Conservation (phyloP, 2,329 filamentous ascomycete species). For the Parastagonospora nodorum region DNA sequence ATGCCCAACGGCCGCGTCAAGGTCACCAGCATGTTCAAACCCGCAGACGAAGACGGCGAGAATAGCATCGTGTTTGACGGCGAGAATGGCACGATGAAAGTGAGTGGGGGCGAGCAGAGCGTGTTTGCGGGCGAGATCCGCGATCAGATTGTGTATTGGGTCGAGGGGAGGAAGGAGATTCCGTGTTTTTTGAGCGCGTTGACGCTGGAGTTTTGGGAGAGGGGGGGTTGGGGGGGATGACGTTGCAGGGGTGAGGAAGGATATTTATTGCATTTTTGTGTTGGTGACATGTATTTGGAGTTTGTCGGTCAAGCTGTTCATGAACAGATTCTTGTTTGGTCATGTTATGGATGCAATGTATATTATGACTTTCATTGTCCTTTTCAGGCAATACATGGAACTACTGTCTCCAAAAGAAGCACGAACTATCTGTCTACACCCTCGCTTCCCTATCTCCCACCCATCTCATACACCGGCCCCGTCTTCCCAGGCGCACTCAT, state of each 20-base stretch:
- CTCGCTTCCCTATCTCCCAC: not conserved
- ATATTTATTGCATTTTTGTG: not conserved
- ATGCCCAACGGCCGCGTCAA: constrained; percentile 96
- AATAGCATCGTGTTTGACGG: constrained; percentile 82
- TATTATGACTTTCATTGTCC: not conserved
- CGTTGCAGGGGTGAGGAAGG: constrained; percentile 16
- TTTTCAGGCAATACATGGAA: not conserved
- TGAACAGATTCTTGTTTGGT: not conserved
- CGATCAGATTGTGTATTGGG: constrained; percentile 93
- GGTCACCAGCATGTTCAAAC: constrained; percentile 84
- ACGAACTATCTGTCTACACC: not conserved
- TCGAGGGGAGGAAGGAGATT: constrained; percentile 89
- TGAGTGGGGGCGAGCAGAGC: constrained; percentile 85
- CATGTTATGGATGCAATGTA: not conserved
- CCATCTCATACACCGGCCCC: constrained; percentile 25
- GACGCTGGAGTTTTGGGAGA: constrained; percentile 92
- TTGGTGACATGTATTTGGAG: not conserved
- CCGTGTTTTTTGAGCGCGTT: constrained; percentile 90
- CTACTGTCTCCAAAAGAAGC: not conserved
- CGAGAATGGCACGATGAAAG: constrained; percentile 96
- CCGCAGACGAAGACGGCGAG: constrained; percentile 63
- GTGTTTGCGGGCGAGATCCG: constrained; percentile 84
- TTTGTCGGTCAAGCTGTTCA: too few relatives aligned
- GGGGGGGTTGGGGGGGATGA: constrained; percentile 46
- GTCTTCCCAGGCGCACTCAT: constrained; percentile 12